Evolutionary conservation across 225 moss, liverwort and hornwort species (phyloP).

Genomic region (Rhytidiadelphus loreus): DNA sequence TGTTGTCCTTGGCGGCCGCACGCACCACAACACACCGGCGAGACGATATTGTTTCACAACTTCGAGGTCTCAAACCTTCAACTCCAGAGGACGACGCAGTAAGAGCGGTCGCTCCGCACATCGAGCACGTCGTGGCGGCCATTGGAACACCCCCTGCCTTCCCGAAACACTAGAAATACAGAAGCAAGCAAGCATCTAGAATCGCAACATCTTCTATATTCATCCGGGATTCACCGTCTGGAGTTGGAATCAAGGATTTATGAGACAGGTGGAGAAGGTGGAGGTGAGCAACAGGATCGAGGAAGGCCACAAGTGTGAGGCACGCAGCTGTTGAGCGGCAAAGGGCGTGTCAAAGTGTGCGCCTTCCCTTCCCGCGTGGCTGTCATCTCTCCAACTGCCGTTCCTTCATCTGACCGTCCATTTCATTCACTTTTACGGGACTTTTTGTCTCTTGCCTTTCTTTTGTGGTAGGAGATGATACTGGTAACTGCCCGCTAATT

Average conservation of each 20-base stretch:
- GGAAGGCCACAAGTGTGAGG: not conserved
- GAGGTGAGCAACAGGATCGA: not conserved
- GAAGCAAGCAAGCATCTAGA: not conserved
- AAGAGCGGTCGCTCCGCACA: slow-evolving; percentile 9
- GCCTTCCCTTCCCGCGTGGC: slow-evolving; percentile 22
- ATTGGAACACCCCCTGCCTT: not conserved
- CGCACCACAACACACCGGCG: slow-evolving; percentile 22
- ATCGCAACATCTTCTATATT: not conserved
- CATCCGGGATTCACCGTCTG: not conserved
- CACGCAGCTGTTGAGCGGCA: not conserved
- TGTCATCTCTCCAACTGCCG: slow-evolving; percentile 4
- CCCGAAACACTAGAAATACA: not conserved
- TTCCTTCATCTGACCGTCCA: slow-evolving; percentile 6
- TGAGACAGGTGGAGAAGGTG: not conserved
- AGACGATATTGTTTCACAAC: not conserved
- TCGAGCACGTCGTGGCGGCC: slow-evolving; percentile 11
- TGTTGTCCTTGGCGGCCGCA: slow-evolving; percentile 5
- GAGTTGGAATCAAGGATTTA: not conserved
- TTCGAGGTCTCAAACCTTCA: slow-evolving; percentile 8
- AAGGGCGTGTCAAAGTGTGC: slow-evolving; percentile 15
- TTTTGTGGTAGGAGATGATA: not conserved
- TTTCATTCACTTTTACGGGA: not conserved
- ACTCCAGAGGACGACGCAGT: not conserved
- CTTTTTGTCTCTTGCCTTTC: not conserved
- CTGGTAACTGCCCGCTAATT: not conserved